Evolutionary conservation across 768 basidiomycete species (phyloP), one percentile per base, ranked within the genome.

Genomic region (Gymnopilus dilepis): DNA sequence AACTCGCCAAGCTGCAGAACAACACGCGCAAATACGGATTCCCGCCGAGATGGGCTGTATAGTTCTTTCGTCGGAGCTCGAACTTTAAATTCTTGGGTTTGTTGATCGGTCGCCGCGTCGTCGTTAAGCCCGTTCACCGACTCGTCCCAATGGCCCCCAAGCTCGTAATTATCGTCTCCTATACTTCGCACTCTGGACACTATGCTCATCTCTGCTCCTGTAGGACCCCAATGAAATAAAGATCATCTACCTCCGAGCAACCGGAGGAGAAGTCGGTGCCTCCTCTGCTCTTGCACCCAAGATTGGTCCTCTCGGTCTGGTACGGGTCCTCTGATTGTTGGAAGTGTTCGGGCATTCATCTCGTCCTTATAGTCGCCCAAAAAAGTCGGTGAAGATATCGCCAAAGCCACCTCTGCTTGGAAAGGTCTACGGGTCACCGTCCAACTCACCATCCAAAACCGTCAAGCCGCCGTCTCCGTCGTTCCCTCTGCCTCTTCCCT

Each of bases 371-470:
- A 99, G 97, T 98, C 97, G 61, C 97, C 97, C 70, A 99, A 99
- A 85, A 99, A 99, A 84, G 97, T 99, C 80, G 97, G 97, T 81
- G 97, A 99, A 94, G 97, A 99, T 81, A 99, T 99, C 76, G 97
- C 97, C 71, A 99, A 99, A 79, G 97, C 97, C 60, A 99, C 97
- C 62, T 86, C 89, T 50, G 90, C 89, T 76, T 99, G 97, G 97
- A 99, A 99, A 81, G 97, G 97, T 82, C 94, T 99, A 75, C 94
- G 96, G 64, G 97, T 99, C 61, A 99, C 97, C 67, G 95, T 99
- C 67, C 95, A 98, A 79, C 88, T 99, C 63, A 99, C 97, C 62
- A 98, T 99, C 79, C 97, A 99, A 86, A 99, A 99, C 82, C 95
- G 97, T 79, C 97, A 99, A 88, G 97, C 97, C 58, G 82, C 91